These are phyloP conservation scores for Pseudozyma pruni DNA, from an alignment of 1,284 basidiomycete species.

Conservation along the genomic window DNA sequence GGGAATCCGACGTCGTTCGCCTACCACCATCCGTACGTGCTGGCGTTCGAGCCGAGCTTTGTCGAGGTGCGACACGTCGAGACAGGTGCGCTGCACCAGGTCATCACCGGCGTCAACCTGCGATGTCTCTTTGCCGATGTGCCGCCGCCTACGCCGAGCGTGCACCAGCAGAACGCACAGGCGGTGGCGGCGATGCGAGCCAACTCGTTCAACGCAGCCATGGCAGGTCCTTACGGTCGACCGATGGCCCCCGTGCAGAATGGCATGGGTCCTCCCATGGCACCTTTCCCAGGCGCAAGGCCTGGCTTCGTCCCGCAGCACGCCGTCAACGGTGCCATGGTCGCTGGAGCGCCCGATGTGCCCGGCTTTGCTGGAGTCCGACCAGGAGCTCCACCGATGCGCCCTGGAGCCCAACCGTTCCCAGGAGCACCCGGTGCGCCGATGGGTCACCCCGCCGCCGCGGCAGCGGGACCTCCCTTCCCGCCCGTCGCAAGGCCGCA, in stretches of 20 bases:
- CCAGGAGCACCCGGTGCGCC: constrained; percentile 29
- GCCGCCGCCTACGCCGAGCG: constrained; percentile 76
- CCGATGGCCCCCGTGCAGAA: constrained; percentile 34
- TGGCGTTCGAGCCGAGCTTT: constrained; percentile 96
- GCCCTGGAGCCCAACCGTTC: constrained; percentile 25
- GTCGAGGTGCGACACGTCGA: constrained; percentile 97
- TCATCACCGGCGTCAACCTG: constrained; percentile 77
- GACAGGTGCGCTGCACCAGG: constrained; percentile 89
- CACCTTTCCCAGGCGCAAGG: constrained; percentile 30
- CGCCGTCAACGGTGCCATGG: constrained; percentile 33
- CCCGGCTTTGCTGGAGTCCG: constrained; percentile 19
- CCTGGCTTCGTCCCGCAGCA: constrained; percentile 31
- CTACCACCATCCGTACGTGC: constrained; percentile 93
- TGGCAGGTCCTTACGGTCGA: constrained; percentile 30
- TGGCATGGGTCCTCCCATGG: constrained; percentile 30
- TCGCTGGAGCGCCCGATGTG: constrained; percentile 30
- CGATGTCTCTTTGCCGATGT: constrained; percentile 92
- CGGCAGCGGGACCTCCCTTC: constrained; percentile 15
- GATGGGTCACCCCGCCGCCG: constrained; percentile 29
- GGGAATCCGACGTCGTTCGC: constrained; percentile 93
- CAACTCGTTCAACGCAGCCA: constrained; percentile 46
- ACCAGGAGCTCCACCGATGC: constrained; percentile 33
- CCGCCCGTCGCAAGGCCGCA: constrained; percentile 25
- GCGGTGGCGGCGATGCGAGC: constrained; percentile 46
- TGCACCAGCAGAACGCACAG: constrained; percentile 43